Conservation (phyloP, 768 basidiomycete species). For the Heimioporus sp. region DNA sequence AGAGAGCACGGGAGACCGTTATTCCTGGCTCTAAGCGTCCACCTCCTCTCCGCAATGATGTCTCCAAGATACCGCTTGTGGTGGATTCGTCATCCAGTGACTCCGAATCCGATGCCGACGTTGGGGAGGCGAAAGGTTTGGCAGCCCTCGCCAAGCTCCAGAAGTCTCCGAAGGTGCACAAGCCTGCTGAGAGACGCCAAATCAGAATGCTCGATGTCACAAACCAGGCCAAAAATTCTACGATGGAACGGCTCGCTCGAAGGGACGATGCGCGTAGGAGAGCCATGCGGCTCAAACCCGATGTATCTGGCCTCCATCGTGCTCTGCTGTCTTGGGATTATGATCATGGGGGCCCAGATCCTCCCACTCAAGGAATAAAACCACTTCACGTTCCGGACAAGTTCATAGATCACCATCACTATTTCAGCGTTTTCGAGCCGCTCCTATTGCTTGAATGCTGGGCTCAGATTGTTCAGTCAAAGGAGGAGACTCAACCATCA, state of each 20-base stretch:
- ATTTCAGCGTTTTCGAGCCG: slow-evolving; percentile 77
- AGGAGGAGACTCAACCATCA: slow-evolving; percentile 55
- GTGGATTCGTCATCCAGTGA: slow-evolving; percentile 41
- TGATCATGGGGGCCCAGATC: slow-evolving; percentile 58
- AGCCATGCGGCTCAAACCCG: slow-evolving; percentile 74
- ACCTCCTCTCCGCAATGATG: slow-evolving; percentile 13
- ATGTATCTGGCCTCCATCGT: slow-evolving; percentile 76
- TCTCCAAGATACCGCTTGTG: slow-evolving; percentile 3
- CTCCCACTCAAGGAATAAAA: slow-evolving; percentile 47
- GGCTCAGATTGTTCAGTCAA: slow-evolving; percentile 80
- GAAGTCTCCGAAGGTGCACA: slow-evolving; percentile 58
- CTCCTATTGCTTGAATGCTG: slow-evolving; percentile 87
- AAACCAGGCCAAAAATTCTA: slow-evolving; percentile 38
- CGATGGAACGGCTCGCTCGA: slow-evolving; percentile 50
- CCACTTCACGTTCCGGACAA: slow-evolving; percentile 54
- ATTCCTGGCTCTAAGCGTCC: slow-evolving; percentile 34
- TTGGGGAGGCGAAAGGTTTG: slow-evolving; percentile 42
- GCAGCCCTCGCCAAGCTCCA: slow-evolving; percentile 58
- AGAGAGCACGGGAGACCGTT: slow-evolving; percentile 29
- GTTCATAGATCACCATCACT: slow-evolving; percentile 66
- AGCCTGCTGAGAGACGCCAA: slow-evolving; percentile 56
- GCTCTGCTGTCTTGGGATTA: slow-evolving; percentile 86
- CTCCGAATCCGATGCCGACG: slow-evolving; percentile 47
- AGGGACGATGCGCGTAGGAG: slow-evolving; percentile 60
- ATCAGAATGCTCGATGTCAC: slow-evolving; percentile 62